These are phyloP conservation scores for Aspergillus jensenii DNA, from an alignment of 2,329 filamentous ascomycete species.

Conservation along the genomic window DNA sequence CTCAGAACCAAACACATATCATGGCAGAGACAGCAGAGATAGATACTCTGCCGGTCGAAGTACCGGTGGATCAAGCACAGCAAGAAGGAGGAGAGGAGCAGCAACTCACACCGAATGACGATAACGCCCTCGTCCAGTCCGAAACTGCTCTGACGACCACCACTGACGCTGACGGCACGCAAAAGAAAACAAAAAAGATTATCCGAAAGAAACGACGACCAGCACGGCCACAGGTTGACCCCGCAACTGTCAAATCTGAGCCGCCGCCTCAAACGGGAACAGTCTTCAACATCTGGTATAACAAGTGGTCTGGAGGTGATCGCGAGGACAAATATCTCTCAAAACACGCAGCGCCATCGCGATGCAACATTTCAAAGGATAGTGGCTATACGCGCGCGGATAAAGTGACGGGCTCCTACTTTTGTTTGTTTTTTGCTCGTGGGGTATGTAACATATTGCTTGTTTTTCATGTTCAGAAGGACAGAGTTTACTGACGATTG, in stretches of 20 bases:
- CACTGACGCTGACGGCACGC: constrained; percentile 23
- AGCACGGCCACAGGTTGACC: constrained; percentile 86
- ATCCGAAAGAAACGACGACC: constrained; percentile 87
- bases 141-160: constrained; percentile 19
- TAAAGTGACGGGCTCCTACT: constrained; percentile 75
- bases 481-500: not conserved
- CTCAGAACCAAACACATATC: not conserved
- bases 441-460: constrained; percentile 53
- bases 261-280: constrained; percentile 90
- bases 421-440: constrained; percentile 79
- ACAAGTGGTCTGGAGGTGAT: constrained; percentile 96
- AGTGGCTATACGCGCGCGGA: constrained; percentile 78
- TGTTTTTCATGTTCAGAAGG: not conserved
- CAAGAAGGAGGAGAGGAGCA: not conserved
- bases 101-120: not conserved
- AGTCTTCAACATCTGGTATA: constrained; percentile 98
- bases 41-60: constrained; percentile 29
- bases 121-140: constrained; percentile 6
- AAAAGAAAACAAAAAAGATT: constrained; percentile 81
- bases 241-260: constrained; percentile 76
- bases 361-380: constrained; percentile 83
- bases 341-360: constrained; percentile 75
- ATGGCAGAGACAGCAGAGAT: constrained; percentile 30
- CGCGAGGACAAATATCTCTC: constrained; percentile 87
- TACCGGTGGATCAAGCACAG: constrained; percentile 44